Evolutionary conservation across 805 yeast genomes (phyloP).

Genomic region (Nadsonia fulvescens): DNA sequence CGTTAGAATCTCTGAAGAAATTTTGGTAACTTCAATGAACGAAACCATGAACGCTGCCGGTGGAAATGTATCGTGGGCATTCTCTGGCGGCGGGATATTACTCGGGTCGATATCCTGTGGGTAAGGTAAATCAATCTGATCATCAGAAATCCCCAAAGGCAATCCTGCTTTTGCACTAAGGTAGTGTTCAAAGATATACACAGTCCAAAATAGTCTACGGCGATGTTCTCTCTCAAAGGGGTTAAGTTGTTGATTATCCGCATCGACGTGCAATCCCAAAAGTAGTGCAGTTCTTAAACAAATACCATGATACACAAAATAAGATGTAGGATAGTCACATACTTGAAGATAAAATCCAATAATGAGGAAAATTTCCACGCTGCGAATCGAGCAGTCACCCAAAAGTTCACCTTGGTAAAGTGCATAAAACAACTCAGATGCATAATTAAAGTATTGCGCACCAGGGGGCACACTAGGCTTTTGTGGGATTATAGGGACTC

Average conservation of each 20-base stretch:
- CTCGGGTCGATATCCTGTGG: slow-evolving; percentile 8
- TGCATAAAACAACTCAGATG: slow-evolving; percentile 5
- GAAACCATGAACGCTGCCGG: slow-evolving; percentile 9
- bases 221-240: slow-evolving; percentile 11
- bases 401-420: slow-evolving; percentile 8
- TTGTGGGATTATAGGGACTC: neutral
- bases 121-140: too few species aligned
- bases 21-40: slow-evolving; percentile 10
- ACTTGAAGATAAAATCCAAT: slow-evolving; percentile 11
- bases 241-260: slow-evolving; percentile 5
- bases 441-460: slow-evolving; percentile 8
- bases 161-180: slow-evolving; percentile 12
- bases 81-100: slow-evolving; percentile 8
- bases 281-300: slow-evolving; percentile 10
- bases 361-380: slow-evolving; percentile 10
- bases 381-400: slow-evolving; percentile 5
- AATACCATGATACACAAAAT: slow-evolving; percentile 8
- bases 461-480: slow-evolving; percentile 10
- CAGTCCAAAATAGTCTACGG: slow-evolving; percentile 13
- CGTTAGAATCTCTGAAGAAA: slow-evolving; percentile 8
- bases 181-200: slow-evolving; percentile 11
- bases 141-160: slow-evolving; percentile 10
- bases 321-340: slow-evolving; percentile 9
- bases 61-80: slow-evolving; percentile 8
- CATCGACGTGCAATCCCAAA: slow-evolving; percentile 12